Evolutionary conservation across 192 early-diverging fungal genomes (phyloP).

Genomic region (Chytriomyces hyalinus): DNA sequence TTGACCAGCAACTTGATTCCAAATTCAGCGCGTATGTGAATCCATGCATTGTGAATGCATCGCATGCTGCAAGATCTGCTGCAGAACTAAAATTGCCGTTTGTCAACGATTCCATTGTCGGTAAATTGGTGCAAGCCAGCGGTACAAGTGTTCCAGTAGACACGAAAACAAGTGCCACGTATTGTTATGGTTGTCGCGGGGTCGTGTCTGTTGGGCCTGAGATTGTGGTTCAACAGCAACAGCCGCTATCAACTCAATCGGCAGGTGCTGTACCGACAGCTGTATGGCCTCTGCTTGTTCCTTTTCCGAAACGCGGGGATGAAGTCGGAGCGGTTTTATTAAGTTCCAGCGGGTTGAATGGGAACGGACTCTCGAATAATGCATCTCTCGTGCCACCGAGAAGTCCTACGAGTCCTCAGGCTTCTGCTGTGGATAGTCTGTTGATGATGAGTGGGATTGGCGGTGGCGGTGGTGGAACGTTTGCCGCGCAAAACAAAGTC

Average conservation of each 20-base stretch:
- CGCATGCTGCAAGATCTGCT: neutral
- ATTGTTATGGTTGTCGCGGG: conserved; percentile 30
- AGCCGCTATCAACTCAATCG: neutral
- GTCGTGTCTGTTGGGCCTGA: conserved; percentile 22
- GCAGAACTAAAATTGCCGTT: too few relatives aligned
- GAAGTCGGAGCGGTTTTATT: neutral
- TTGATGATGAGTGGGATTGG: conserved; percentile 1
- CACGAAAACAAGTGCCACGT: neutral
- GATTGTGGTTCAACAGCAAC: neutral
- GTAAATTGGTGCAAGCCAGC: neutral
- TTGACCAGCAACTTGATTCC: conserved; percentile 26
- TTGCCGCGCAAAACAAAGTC: neutral
- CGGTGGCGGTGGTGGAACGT: neutral
- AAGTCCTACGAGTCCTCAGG: neutral
- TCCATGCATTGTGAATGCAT: neutral
- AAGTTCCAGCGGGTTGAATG: too few relatives aligned
- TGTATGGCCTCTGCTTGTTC: neutral
- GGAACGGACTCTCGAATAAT: neutral
- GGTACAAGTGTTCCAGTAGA: neutral
- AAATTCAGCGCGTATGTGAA: conserved; percentile 8
- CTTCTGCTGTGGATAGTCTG: neutral
- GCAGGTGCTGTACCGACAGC: neutral
- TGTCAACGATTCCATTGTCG: too few relatives aligned
- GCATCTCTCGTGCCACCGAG: neutral
- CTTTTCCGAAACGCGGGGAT: neutral